phyloP scores from a whole-genome alignment of 495 filamentous ascomycete genomes.

The Annulohypoxylon maeteangense region DNA sequence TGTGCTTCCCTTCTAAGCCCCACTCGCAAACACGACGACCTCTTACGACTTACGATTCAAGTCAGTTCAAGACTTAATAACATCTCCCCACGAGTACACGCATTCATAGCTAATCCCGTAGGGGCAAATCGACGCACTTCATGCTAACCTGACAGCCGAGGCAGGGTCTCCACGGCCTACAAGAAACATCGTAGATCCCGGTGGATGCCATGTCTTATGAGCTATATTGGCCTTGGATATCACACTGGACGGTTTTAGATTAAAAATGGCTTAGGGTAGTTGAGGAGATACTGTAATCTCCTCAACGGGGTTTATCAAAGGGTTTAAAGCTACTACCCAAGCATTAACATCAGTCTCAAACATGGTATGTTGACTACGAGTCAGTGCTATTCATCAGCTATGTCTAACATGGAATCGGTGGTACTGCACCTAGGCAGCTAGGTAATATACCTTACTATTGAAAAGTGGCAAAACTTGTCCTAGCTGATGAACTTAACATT shows the following conservation, averaged over 20 bases:
- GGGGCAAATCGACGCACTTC: not conserved
- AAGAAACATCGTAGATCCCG: not conserved
- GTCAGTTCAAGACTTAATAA: not conserved
- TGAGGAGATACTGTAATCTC: not conserved
- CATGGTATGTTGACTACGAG: not conserved
- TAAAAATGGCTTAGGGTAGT: not conserved
- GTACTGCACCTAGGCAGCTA: not conserved
- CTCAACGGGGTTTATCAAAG: not conserved
- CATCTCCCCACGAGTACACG: not conserved
- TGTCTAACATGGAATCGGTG: not conserved
- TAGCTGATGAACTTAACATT: not conserved
- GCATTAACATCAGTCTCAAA: not conserved
- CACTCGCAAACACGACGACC: not conserved
- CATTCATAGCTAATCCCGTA: not conserved
- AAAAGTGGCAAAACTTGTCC: not conserved
- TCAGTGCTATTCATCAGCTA: not conserved
- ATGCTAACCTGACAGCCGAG: not conserved
- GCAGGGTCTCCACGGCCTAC: not conserved
- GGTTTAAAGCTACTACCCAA: not conserved
- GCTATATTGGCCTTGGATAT: not conserved
- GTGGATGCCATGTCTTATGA: not conserved
- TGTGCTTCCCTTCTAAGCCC: not conserved
- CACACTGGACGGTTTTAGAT: not conserved
- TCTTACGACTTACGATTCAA: conserved; percentile 19
- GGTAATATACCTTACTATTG: not conserved